phyloP scores from a whole-genome alignment of 192 early-diverging fungal species.

The Backusella circina region DNA sequence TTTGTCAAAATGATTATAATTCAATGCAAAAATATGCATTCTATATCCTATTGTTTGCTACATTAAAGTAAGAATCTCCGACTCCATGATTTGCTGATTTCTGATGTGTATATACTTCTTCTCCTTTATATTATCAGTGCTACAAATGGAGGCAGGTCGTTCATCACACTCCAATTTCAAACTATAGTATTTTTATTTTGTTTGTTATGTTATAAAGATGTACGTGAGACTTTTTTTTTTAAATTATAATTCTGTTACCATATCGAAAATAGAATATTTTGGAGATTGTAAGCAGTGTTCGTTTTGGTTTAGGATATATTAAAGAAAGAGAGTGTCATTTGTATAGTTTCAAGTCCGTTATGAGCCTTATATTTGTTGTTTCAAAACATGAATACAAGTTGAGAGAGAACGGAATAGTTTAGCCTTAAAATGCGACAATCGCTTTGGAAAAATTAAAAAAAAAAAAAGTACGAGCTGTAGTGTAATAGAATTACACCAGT shows the following conservation, averaged over 20 bases:
- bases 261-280: background rate
- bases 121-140: background rate
- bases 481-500: too few relatives aligned
- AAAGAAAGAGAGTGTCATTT: background rate
- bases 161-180: background rate
- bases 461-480: too few relatives aligned
- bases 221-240: background rate
- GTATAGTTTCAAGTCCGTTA: background rate
- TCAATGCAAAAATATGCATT: background rate
- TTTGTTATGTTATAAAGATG: background rate
- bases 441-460: too few relatives aligned
- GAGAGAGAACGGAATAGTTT: background rate
- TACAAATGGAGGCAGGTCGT: background rate
- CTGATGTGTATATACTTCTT: background rate
- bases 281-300: background rate
- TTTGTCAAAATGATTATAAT: background rate
- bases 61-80: background rate
- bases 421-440: too few relatives aligned
- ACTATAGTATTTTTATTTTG: background rate
- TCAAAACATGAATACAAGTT: background rate
- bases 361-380: background rate
- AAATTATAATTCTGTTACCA: background rate
- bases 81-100: background rate
- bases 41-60: background rate
- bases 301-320: background rate